These are phyloP conservation scores for Schizochytrium sp. DNA, from an alignment of 108 stramenopile genomes.

Conservation along the genomic window DNA sequence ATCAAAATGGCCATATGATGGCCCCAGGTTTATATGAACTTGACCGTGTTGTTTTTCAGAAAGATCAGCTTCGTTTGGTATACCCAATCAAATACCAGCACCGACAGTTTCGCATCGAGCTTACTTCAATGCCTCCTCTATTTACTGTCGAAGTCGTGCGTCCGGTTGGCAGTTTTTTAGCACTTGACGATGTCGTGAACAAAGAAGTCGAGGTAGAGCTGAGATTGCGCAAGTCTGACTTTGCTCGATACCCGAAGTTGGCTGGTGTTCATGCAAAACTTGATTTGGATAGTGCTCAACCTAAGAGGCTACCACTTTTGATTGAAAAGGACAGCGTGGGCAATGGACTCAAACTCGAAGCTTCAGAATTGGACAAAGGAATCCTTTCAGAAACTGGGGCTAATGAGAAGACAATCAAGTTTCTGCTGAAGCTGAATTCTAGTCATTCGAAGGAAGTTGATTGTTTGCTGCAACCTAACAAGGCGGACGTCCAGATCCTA, in stretches of 20 bases:
- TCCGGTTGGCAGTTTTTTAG: neutral
- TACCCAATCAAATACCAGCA: neutral
- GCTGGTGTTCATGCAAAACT: constrained; percentile 11
- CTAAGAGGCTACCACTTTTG: neutral
- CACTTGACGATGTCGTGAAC: neutral
- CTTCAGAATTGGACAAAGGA: neutral
- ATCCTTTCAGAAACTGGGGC: neutral
- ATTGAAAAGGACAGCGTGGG: neutral
- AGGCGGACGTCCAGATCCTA: neutral
- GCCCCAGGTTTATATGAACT: neutral
- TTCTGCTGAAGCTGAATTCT: neutral
- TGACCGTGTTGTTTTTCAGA: constrained; percentile 24
- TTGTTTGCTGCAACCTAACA: neutral
- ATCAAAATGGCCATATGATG: neutral
- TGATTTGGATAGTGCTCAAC: neutral
- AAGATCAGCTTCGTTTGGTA: neutral
- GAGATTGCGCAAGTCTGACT: constrained; percentile 4
- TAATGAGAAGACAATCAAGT: neutral
- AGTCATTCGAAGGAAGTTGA: constrained; percentile 11
- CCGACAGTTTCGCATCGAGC: neutral
- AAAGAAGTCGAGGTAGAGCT: constrained; percentile 10
- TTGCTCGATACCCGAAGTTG: neutral
- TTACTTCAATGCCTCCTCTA: neutral
- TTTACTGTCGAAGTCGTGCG: neutral
- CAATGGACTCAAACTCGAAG: neutral